Base-by-base conservation (phyloP, 2,329 filamentous ascomycete genomes). In the Teratosphaeriaceae sp. region DNA sequence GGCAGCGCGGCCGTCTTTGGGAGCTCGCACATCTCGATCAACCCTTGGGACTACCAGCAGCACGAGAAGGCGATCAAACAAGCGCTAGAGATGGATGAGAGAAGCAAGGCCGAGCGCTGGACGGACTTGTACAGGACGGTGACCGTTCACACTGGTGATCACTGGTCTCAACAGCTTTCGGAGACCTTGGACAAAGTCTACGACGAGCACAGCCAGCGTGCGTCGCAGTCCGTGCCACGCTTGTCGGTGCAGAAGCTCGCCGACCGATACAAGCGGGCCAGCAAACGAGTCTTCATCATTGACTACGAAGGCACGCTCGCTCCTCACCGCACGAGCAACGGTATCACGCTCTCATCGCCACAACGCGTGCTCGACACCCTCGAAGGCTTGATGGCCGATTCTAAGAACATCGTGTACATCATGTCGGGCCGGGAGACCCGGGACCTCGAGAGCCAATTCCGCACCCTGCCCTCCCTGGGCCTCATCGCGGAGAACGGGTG, bases 401-500 rank as follows among this genome's bases (percentile, higher is more conserved):
- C 82, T 18, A 79, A 77, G 48, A 97, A 97, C 58, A 80, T 81
- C 1, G 84, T 97, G 20, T 97, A 95, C 56, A 82, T 97, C 51
- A 97, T 95, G 88, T 95, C 88, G 42, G 84, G 86, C 7, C 82
- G 88, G 24, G 85, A 82, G 53, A 86, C 88, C 0, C 86, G 94
- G 55, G 88, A 96, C 57, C 80, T 96, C 24, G 88, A 95, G 53
- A 79, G 83, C 3, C 73, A 94, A 1, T 96, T 97, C 73, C 82
- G 82, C 40, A 79, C 84, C 19, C 84, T 96, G 1, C 84, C 86
- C 4, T 84, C 84, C 47, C 70, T 96, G 2, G 92, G 92, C 2
- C 73, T 97, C 3, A 94, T 97, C 51, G 90, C 90, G 0, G 90
- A 97, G 67, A 96, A 95, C 52, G 90, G 90, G 2, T 94, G 87